Conservation (phyloP, 345 rosid genomes). For the Aquilaria yunnanensis region DNA sequence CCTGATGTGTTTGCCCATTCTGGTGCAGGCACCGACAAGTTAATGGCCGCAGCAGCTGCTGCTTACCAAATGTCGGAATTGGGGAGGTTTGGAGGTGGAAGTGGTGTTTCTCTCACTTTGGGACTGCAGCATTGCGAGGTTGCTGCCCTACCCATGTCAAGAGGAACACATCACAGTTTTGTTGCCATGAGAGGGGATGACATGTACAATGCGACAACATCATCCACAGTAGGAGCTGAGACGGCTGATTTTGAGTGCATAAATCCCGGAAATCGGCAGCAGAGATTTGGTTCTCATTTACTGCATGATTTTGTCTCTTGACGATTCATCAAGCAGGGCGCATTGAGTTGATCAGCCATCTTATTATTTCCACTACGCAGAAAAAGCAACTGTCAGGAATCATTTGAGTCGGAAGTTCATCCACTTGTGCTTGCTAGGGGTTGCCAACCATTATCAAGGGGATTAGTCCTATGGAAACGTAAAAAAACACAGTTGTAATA, state of each 20-base stretch:
- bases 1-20: slow-evolving; percentile 29
- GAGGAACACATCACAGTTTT: slow-evolving; percentile 38
- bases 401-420: slow-evolving; percentile 1
- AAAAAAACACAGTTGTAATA: slow-evolving; percentile 22
- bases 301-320: slow-evolving; percentile 86
- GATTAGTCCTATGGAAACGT: slow-evolving; percentile 11
- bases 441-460: neutral
- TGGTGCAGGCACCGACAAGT: slow-evolving; percentile 30
- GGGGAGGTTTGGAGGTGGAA: slow-evolving; percentile 52
- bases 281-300: slow-evolving; percentile 55
- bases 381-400: neutral
- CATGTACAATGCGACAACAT: slow-evolving; percentile 22
- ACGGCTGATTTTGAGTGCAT: slow-evolving; percentile 47
- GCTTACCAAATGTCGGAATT: slow-evolving; percentile 62
- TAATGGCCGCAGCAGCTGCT: slow-evolving; percentile 47
- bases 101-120: slow-evolving; percentile 72
- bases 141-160: slow-evolving; percentile 42
- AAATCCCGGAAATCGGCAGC: slow-evolving; percentile 51
- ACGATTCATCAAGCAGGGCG: slow-evolving; percentile 9
- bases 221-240: slow-evolving; percentile 34
- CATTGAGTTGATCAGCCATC: neutral
- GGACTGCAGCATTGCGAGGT: slow-evolving; percentile 80
- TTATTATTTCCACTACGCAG: neutral
- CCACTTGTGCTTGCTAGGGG: slow-evolving; percentile 9
- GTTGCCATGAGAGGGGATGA: slow-evolving; percentile 44